These are phyloP conservation scores for Sugiyamaella valdiviana DNA, from an alignment of 805 yeast species.

Conservation along the genomic window DNA sequence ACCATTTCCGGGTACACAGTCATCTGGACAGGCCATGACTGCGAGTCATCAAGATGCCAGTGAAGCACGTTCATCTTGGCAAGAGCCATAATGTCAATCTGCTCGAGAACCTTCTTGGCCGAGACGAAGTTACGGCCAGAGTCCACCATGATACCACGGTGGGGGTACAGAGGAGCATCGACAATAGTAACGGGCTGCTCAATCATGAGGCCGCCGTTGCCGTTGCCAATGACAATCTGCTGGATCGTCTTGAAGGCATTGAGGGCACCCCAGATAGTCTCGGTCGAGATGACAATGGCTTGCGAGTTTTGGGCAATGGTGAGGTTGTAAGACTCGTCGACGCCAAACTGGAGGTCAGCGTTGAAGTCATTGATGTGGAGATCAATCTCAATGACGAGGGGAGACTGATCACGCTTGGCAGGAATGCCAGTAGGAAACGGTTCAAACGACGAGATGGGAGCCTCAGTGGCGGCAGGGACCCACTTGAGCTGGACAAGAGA, in stretches of 20 bases:
- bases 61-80: conserved; percentile 38
- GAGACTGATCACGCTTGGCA: background rate
- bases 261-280: conserved; percentile 39
- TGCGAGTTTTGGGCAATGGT: conserved; percentile 14
- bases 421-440: conserved; percentile 19
- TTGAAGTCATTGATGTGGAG: conserved; percentile 23
- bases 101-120: conserved; percentile 28
- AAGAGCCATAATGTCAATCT: conserved; percentile 37
- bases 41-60: conserved; percentile 38
- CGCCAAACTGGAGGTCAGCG: conserved; percentile 34
- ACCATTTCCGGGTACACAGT: conserved; percentile 35
- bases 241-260: conserved; percentile 38
- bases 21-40: conserved; percentile 38
- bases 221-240: conserved; percentile 30
- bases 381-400: background rate
- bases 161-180: conserved; percentile 35
- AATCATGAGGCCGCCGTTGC: conserved; percentile 22
- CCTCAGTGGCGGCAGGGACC: conserved; percentile 31
- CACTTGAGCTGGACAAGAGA: conserved; percentile 29
- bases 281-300: conserved; percentile 28
- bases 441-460: conserved; percentile 26
- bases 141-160: conserved; percentile 39
- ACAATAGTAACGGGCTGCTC: conserved; percentile 33
- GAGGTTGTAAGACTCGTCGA: conserved; percentile 36
- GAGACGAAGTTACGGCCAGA: conserved; percentile 36